These are phyloP conservation scores for Dalbergia cochinchinensis DNA, from an alignment of 306 rosid species.

Conservation along the genomic window DNA sequence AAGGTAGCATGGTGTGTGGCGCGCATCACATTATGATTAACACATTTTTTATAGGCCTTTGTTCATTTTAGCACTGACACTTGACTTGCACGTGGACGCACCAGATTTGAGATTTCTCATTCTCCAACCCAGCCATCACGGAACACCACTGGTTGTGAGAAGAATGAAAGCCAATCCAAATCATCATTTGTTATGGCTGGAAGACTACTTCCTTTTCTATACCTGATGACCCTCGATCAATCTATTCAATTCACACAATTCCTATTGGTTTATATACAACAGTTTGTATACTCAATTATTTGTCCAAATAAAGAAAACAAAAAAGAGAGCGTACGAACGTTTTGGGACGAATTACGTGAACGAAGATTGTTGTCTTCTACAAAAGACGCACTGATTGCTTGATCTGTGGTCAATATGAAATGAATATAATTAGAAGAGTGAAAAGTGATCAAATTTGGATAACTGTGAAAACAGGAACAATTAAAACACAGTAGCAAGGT, in stretches of 20 bases:
- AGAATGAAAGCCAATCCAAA: background rate
- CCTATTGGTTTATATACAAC: background rate
- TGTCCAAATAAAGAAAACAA: background rate
- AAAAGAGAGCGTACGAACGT: background rate
- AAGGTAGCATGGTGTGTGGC: background rate
- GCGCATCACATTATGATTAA: background rate
- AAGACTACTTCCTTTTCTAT: background rate
- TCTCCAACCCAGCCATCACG: background rate
- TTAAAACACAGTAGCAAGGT: background rate
- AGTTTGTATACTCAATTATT: background rate
- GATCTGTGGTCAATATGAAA: background rate
- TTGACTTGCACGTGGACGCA: background rate
- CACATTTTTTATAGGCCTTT: background rate
- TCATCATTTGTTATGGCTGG: background rate
- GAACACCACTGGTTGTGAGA: background rate
- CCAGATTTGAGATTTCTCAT: background rate
- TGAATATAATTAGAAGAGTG: background rate
- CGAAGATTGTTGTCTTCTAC: constrained; percentile 3
- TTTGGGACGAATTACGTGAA: background rate
- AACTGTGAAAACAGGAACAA: background rate
- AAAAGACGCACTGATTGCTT: constrained; percentile 10
- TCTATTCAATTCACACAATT: background rate
- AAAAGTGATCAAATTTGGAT: background rate
- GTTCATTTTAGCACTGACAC: background rate
- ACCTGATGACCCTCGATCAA: background rate